Conservation (phyloP, 2,329 filamentous ascomycete species). For the Cladosporium sp. region DNA sequence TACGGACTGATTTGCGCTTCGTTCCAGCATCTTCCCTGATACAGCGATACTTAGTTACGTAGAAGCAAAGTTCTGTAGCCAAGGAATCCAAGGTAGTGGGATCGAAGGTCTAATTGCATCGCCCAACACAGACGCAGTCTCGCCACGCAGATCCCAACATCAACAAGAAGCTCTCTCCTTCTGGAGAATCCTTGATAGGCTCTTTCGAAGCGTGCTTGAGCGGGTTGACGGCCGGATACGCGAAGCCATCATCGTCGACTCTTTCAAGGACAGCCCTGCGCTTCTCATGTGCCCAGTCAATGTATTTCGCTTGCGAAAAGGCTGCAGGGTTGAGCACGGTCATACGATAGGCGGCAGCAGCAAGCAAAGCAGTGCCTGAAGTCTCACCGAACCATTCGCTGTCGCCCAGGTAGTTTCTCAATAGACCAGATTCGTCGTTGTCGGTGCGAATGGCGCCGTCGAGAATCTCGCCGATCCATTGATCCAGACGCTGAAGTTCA, state of each 20-base stretch:
- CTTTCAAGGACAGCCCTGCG: slow-evolving; percentile 40
- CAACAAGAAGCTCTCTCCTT: slow-evolving; percentile 49
- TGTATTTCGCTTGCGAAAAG: slow-evolving; percentile 36
- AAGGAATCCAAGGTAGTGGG: neutral
- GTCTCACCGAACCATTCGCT: slow-evolving; percentile 51
- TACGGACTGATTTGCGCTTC: neutral
- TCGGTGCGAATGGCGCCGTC: slow-evolving; percentile 41
- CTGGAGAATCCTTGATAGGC: slow-evolving; percentile 40
- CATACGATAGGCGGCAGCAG: slow-evolving; percentile 50
- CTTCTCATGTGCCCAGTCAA: slow-evolving; percentile 48
- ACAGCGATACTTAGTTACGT: neutral
- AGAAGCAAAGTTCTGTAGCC: neutral
- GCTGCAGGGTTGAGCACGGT: slow-evolving; percentile 43
- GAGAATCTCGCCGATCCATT: slow-evolving; percentile 42
- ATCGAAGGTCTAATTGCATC: slow-evolving; percentile 21
- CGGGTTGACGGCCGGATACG: slow-evolving; percentile 48
- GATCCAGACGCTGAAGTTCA: slow-evolving; percentile 35
- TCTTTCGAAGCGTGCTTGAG: slow-evolving; percentile 41
- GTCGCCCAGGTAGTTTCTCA: slow-evolving; percentile 53
- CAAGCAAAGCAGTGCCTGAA: slow-evolving; percentile 51
- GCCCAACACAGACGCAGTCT: slow-evolving; percentile 40
- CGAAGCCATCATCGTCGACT: slow-evolving; percentile 43
- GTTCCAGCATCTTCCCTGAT: neutral
- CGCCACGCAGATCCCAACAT: slow-evolving; percentile 47
- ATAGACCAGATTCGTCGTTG: slow-evolving; percentile 41